Evolutionary conservation across 1,284 basidiomycete genomes (phyloP).

Genomic region (Abortiporus biennis): DNA sequence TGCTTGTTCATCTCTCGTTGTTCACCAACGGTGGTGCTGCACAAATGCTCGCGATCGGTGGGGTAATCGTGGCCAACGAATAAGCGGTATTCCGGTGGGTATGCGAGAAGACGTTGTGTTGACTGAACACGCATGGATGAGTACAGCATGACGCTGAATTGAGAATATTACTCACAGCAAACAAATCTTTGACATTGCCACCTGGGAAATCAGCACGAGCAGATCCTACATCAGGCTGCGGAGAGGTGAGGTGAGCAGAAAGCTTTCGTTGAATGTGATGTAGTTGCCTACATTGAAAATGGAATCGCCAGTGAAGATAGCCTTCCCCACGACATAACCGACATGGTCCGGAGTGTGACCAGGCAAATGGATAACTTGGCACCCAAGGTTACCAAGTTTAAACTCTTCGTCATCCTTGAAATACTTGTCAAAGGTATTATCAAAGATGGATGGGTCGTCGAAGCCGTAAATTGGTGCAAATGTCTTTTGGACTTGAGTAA

Average conservation of each 20-base stretch:
- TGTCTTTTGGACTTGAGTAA: constrained; percentile 29
- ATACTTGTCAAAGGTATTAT: constrained; percentile 29
- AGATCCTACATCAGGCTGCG: constrained; percentile 33
- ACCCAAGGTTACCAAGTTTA: constrained; percentile 25
- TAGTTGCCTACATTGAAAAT: constrained; percentile 31
- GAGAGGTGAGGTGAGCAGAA: neutral
- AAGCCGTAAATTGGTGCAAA: constrained; percentile 32
- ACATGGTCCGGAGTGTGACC: constrained; percentile 34
- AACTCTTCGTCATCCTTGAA: constrained; percentile 32
- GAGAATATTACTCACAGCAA: constrained; percentile 21
- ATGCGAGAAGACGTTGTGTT: constrained; percentile 30
- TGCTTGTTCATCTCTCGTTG: constrained; percentile 30
- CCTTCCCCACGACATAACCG: constrained; percentile 32
- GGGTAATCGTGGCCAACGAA: constrained; percentile 39
- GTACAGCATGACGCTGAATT: constrained; percentile 1
- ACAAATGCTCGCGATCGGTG: constrained; percentile 24
- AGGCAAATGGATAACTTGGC: constrained; percentile 30
- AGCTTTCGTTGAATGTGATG: neutral
- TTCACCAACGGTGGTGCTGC: constrained; percentile 30
- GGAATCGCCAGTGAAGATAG: constrained; percentile 35
- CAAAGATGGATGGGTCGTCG: constrained; percentile 18
- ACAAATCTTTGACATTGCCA: constrained; percentile 31
- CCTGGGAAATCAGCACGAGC: constrained; percentile 36
- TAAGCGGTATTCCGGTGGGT: constrained; percentile 30
- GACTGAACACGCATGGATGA: constrained; percentile 28